Base-by-base conservation (phyloP, 495 filamentous ascomycete genomes). In the Aspergillus affinis region DNA sequence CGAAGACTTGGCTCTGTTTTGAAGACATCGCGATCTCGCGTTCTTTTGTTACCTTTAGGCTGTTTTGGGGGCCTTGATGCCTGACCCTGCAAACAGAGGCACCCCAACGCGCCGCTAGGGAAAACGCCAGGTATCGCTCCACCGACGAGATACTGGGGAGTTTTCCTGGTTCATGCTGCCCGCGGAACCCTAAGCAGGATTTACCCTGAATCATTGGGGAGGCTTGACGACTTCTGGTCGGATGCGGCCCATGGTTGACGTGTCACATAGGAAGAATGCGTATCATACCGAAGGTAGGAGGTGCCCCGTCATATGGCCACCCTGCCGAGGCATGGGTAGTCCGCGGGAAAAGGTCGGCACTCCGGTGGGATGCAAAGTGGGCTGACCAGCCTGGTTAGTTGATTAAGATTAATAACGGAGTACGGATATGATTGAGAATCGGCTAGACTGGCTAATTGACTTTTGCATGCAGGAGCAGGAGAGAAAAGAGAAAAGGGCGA, bases 171-270 rank as follows among this genome's bases (percentile, higher is more conserved):
- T 49, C 19, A 49, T 21, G n/a, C 8, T 21, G 46, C 47, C 21
- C 21, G 8, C 20, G 46, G 8, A 18, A 32, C 29, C 29, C 29
- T 32, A 53, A 36, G 26, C 13, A 18, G 19, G 27, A 18, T 41
- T 44, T 36, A 41, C 29, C 41, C 51, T 26, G 19, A 10, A 54
- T 54, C 36, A 41, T 54, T 36, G 21, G 21, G 20, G 32, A n/a
- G 41, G 29, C 20, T 41, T 15, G 20, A 55, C 45, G 44, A 41
- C 46, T 46, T 27, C 50, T 64, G 50, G 58, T 61, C 54, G 55
- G 49, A 58, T 61, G 7, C 54, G 54, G 58, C 48, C 62, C 62
- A 58, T 58, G 62, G 62, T 61, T 61, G 62, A 64, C 62, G 62
- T 64, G 62, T 64, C 62, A 64, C 52, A 57, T 52, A 20, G 47